Evolutionary conservation across 2,329 filamentous ascomycete genomes (phyloP).

Genomic region (Canariomyces notabilis): DNA sequence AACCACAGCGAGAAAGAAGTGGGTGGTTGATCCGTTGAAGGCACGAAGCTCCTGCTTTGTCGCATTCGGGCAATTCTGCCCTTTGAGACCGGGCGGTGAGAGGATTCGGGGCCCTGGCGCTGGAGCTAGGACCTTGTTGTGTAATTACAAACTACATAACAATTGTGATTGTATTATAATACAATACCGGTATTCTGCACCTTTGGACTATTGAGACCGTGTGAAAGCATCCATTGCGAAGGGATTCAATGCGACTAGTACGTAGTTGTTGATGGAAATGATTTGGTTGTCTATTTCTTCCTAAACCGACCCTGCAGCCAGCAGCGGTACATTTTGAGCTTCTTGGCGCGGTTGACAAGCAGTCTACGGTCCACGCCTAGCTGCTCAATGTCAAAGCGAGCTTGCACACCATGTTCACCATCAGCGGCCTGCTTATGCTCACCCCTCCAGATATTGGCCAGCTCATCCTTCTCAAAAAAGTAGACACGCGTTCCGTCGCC

Average conservation of each 20-base stretch:
- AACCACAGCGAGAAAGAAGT: background rate
- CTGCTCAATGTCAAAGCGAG: constrained; percentile 73
- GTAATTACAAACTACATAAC: background rate
- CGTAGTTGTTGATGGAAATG: background rate
- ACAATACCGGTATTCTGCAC: no score
- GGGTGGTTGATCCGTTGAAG: background rate
- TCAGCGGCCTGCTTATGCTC: constrained; percentile 26
- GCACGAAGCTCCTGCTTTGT: constrained; percentile 15
- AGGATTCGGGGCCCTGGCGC: background rate
- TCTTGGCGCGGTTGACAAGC: constrained; percentile 83
- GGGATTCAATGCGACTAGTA: background rate
- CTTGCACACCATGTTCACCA: constrained; percentile 25
- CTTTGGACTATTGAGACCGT: no score
- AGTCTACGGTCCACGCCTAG: constrained; percentile 82
- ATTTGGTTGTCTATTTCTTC: constrained; percentile 48
- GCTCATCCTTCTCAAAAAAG: constrained; percentile 84
- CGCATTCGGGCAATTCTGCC: constrained; percentile 22
- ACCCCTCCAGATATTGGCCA: constrained; percentile 72
- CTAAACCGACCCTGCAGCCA: constrained; percentile 85
- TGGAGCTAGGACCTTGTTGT: constrained; percentile 3
- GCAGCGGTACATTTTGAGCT: constrained; percentile 97
- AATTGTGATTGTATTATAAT: no score
- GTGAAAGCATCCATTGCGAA: no score
- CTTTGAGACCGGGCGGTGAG: constrained; percentile 12
- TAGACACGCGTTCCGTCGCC: constrained; percentile 96